These are phyloP conservation scores for Vitis rupestris DNA, from an alignment of 164 flowering plant genomes.

Conservation along the genomic window DNA sequence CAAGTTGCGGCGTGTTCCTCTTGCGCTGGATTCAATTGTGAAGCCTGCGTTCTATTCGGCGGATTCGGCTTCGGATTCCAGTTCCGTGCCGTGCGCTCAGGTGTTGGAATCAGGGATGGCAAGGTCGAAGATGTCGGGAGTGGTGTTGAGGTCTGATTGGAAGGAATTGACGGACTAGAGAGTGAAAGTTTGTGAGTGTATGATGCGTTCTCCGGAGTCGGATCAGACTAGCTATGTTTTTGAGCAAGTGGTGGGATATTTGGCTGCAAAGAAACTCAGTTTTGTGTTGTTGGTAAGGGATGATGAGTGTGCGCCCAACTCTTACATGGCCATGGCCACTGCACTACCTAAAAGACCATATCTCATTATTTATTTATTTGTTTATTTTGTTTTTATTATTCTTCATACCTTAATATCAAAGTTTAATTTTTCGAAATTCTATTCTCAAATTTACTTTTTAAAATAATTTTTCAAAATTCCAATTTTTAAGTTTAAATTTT, in stretches of 20 bases:
- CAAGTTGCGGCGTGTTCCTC: slow-evolving; percentile 23
- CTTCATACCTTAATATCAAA: too few relatives aligned
- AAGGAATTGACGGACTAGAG: slow-evolving; percentile 31
- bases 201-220: slow-evolving; percentile 23
- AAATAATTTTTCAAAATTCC: too few relatives aligned
- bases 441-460: too few relatives aligned
- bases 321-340: too few relatives aligned
- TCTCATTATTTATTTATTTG: too few relatives aligned
- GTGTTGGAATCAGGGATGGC: slow-evolving; percentile 35
- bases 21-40: slow-evolving; percentile 13
- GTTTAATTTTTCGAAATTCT: too few relatives aligned
- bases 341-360: too few relatives aligned
- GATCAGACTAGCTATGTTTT: slow-evolving; percentile 45
- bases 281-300: slow-evolving; percentile 49
- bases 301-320: slow-evolving; percentile 19
- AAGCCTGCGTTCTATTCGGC: slow-evolving; percentile 1
- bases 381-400: too few relatives aligned
- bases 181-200: slow-evolving; percentile 37
- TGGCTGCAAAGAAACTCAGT: slow-evolving; percentile 38
- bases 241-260: slow-evolving; percentile 42
- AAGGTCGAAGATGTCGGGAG: slow-evolving; percentile 52
- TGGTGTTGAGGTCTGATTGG: slow-evolving; percentile 55
- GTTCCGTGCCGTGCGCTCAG: slow-evolving; percentile 35
- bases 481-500: too few relatives aligned
- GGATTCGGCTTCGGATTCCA: slow-evolving; percentile 35